Evolutionary conservation across 129 eudicot genomes (phyloP), one percentile per base, ranked within the genome.

Genomic region (Chrysanthemum seticuspe): DNA sequence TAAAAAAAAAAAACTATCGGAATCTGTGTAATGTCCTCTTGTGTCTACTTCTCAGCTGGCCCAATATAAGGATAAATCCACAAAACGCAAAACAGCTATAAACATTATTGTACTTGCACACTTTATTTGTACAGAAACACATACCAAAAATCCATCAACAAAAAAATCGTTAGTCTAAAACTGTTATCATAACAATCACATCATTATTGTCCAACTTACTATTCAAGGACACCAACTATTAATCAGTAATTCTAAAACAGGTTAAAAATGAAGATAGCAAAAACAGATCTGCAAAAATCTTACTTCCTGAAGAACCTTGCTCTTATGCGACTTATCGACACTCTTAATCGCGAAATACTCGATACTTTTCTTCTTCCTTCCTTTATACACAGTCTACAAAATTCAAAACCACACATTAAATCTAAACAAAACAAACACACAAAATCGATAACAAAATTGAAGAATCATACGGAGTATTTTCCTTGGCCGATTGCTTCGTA

Each of bases 401-500:
- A n/a, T 58, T 7, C 10, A 58, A 8, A 58, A 16, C 6, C 29
- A 58, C 25, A n/a, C n/a, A 60, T 1, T 25, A 36, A 3, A 3
- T 21, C 27, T 21, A 59, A 59, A 57, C 11, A n/a, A n/a, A n/a
- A n/a, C n/a, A n/a, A n/a, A n/a, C n/a, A n/a, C n/a, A n/a, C n/a
- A 57, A 57, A 57, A 62, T 16, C 44, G 25, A 70, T 4, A 63
- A 21, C 15, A 8, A 23, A 73, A 65, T 27, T n/a, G n/a, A n/a
- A n/a, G n/a, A n/a, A n/a, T n/a, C n/a, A n/a, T 85, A 88, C 96
- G 65, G 91, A 89, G 84, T 89, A 81, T 76, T 93, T 89, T 21
- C 96, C 98, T 13, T 82, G 88, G 71, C 98, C 98, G n/a, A 93
- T 87, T 21, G 92, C 95, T 73, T 87, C 96, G 40, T 85, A 93